These are phyloP conservation scores for Phytophthora colocasiae DNA, from an alignment of 352 stramenopile species.

Conservation along the genomic window DNA sequence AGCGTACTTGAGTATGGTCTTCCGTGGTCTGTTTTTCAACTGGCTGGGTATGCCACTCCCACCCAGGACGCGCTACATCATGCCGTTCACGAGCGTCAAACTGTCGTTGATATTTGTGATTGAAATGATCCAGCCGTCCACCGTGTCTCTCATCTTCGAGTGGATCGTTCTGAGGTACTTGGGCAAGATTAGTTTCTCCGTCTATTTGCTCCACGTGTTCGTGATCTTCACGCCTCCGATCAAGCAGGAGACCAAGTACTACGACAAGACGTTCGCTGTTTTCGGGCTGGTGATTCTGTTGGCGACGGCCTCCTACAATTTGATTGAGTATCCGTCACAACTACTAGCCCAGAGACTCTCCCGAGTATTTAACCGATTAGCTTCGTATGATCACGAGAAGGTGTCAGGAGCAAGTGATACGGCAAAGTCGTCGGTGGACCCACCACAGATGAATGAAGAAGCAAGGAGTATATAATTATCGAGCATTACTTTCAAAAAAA, in stretches of 20 bases:
- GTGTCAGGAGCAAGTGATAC: background rate
- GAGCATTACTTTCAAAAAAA: too few species aligned
- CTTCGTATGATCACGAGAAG: too few species aligned
- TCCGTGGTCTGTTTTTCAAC: constrained; percentile 15
- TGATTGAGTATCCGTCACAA: background rate
- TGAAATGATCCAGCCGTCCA: constrained; percentile 36
- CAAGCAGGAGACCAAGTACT: constrained; percentile 1
- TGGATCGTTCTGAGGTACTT: constrained; percentile 34
- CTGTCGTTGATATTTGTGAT: constrained; percentile 23
- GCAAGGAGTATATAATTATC: too few species aligned
- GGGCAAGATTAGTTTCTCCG: constrained; percentile 49
- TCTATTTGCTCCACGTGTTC: constrained; percentile 49
- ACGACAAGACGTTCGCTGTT: constrained; percentile 1
- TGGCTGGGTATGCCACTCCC: constrained; percentile 5
- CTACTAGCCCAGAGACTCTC: too few species aligned
- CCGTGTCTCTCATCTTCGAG: constrained; percentile 34
- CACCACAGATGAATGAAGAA: background rate
- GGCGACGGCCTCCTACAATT: too few species aligned
- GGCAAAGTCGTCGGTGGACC: background rate
- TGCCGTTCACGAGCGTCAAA: constrained; percentile 14
- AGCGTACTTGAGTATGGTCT: constrained; percentile 8
- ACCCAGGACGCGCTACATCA: constrained; percentile 3
- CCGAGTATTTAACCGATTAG: too few species aligned
- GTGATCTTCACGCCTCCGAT: constrained; percentile 27
- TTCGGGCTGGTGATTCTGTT: too few species aligned